Evolutionary conservation across 768 basidiomycete genomes (phyloP), one percentile per base, ranked within the genome.

Genomic region (Naematelia encephala): DNA sequence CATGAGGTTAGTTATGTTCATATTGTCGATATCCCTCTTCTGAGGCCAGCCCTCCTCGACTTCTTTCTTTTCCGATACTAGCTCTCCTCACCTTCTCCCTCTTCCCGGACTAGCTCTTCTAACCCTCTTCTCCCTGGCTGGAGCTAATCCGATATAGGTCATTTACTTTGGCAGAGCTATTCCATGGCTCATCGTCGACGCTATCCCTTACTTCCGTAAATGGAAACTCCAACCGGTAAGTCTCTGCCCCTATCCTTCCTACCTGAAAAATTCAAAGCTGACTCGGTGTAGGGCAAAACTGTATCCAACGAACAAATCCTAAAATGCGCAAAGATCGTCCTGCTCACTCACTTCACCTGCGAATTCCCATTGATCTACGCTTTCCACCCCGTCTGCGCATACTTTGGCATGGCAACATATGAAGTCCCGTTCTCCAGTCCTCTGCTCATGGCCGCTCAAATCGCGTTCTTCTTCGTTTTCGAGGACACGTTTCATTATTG

Each of bases 401-500:
- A 80, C 45, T 82, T 94, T 58, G 93, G 91, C 65, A 91, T 99
- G 89, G 75, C 82, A 30, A 99, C 94, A 0, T 88, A 89, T 79
- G 87, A 96, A 29, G 88, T 98, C 1, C 94, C 96, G 0, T 90
- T 99, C 80, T 89, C 96, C 0, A 75, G 84, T 0, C 81, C 82
- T 78, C 81, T 80, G 66, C 81, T 82, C 5, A 88, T 93, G 82
- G 77, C 81, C 2, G 86, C 83, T 16, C 93, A 94, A 76, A 78
- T 96, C 52, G 84, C 84, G 28, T 78, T 91, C 61, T 98, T 98
- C 82, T 96, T 98, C 78, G 81, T 94, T 74, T 90, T 96, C 64
- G 96, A 99, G 79, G 94, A 97, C 77, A 84, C 87, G 69, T 97
- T 89, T 83, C 94, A 99, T 79, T 97, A 87, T 81, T 82, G 88